Conservation (phyloP, 768 basidiomycete genomes). For the Mycena floridula region DNA sequence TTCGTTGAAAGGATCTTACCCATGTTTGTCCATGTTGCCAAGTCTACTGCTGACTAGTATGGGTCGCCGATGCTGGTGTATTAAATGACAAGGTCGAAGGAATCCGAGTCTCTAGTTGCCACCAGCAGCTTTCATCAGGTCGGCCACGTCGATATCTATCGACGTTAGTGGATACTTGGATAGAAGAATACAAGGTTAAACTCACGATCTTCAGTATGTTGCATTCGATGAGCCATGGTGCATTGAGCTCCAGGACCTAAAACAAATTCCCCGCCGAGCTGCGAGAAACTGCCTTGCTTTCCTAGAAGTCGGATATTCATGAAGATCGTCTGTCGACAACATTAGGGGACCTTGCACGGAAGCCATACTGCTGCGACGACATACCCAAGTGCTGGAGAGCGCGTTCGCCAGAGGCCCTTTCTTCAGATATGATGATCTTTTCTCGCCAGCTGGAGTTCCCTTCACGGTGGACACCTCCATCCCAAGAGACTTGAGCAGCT, state of each 20-base stretch:
- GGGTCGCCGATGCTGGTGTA: too few species aligned
- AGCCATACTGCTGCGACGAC: constrained; percentile 7
- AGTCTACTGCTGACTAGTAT: too few species aligned
- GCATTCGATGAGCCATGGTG: background rate
- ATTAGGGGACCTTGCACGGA: constrained; percentile 31
- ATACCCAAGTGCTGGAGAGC: constrained; percentile 40
- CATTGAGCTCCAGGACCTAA: constrained; percentile 17
- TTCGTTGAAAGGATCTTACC: too few species aligned
- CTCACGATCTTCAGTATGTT: background rate
- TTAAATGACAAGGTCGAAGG: too few species aligned
- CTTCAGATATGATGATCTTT: constrained; percentile 41
- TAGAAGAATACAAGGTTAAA: constrained; percentile 19
- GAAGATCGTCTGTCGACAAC: too few species aligned
- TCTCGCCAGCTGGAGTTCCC: constrained; percentile 36
- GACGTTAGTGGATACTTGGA: constrained; percentile 10
- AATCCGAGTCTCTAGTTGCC: too few species aligned
- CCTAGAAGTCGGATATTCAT: too few species aligned
- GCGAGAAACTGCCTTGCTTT: constrained; percentile 29
- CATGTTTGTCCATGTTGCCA: too few species aligned
- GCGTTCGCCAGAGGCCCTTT: constrained; percentile 22
- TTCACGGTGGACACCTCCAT: constrained; percentile 47
- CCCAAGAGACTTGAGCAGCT: constrained; percentile 53
- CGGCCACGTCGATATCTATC: constrained; percentile 42
- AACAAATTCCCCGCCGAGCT: constrained; percentile 33
- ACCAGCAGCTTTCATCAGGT: constrained; percentile 42